Evolutionary conservation across 139 green algal genomes (phyloP).

Genomic region (Dunaliella primolecta): DNA sequence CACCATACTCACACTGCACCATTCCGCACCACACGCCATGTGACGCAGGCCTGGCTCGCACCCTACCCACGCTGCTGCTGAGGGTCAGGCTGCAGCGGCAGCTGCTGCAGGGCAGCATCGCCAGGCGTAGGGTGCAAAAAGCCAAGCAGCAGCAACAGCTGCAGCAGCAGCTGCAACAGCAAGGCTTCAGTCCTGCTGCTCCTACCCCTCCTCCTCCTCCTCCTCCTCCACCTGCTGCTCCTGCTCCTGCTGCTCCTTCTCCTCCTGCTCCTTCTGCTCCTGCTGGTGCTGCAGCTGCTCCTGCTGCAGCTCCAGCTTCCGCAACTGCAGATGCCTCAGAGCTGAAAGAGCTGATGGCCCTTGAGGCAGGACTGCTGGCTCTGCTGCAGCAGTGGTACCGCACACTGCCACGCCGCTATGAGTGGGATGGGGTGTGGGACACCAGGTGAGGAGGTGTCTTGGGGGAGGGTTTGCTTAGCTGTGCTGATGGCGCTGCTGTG

Average conservation of each 20-base stretch:
- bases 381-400: neutral
- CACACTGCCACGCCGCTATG: neutral
- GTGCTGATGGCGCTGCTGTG: neutral
- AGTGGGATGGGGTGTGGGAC: neutral
- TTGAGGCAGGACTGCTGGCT: neutral
- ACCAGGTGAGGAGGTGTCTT: neutral
- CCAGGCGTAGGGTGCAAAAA: neutral
- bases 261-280: no score
- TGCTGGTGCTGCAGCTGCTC: neutral
- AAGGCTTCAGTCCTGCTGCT: no score
- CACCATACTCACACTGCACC: no score
- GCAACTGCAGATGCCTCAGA: neutral
- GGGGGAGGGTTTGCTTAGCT: no score
- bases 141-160: neutral
- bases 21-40: no score
- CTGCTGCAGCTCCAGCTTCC: neutral
- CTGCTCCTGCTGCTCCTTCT: neutral
- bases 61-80: constrained; percentile 29
- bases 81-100: constrained; percentile 24
- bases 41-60: neutral
- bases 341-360: neutral
- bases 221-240: neutral
- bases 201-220: neutral
- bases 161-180: neutral
- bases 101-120: constrained; percentile 57